phyloP scores from a whole-genome alignment of 306 rosid species.

The Casuarina cunninghamiana region DNA sequence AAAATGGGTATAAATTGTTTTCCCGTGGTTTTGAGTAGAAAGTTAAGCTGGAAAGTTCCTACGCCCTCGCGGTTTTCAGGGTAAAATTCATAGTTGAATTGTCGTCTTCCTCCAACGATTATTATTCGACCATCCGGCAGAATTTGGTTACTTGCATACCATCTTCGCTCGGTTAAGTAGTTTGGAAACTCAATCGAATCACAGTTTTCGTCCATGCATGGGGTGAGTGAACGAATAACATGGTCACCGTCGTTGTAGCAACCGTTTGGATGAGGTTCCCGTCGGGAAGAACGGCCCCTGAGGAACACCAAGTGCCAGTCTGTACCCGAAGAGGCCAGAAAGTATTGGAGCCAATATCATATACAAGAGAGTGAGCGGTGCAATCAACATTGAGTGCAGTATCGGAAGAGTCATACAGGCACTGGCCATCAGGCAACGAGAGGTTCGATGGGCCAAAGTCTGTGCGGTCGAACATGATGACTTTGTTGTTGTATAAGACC shows the following conservation, averaged over 20 bases:
- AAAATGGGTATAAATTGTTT: constrained; percentile 75
- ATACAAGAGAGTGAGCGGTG: constrained; percentile 75
- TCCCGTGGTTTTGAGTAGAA: constrained; percentile 66
- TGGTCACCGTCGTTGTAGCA: constrained; percentile 73
- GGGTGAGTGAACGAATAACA: constrained; percentile 52
- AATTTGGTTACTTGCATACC: constrained; percentile 78
- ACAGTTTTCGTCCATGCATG: constrained; percentile 51
- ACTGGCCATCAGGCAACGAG: constrained; percentile 42
- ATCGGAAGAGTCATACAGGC: constrained; percentile 42
- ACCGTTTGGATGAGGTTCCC: constrained; percentile 76
- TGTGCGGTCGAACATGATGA: constrained; percentile 69
- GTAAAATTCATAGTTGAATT: constrained; percentile 70
- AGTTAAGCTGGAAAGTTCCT: constrained; percentile 16
- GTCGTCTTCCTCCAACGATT: constrained; percentile 71
- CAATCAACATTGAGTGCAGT: constrained; percentile 51
- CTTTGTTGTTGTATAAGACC: constrained; percentile 49
- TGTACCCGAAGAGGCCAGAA: no score
- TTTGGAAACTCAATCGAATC: constrained; percentile 69
- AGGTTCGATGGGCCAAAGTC: constrained; percentile 73
- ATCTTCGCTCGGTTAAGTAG: constrained; percentile 55
- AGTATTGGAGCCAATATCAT: constrained; percentile 25
- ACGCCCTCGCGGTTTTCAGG: constrained; percentile 26
- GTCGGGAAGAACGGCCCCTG: constrained; percentile 62
- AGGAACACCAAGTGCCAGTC: constrained; percentile 31
- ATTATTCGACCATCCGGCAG: constrained; percentile 69